Evolutionary conservation across 352 stramenopile species (phyloP), one percentile per base, ranked within the genome.

Genomic region (Peronosclerospora sorghi): DNA sequence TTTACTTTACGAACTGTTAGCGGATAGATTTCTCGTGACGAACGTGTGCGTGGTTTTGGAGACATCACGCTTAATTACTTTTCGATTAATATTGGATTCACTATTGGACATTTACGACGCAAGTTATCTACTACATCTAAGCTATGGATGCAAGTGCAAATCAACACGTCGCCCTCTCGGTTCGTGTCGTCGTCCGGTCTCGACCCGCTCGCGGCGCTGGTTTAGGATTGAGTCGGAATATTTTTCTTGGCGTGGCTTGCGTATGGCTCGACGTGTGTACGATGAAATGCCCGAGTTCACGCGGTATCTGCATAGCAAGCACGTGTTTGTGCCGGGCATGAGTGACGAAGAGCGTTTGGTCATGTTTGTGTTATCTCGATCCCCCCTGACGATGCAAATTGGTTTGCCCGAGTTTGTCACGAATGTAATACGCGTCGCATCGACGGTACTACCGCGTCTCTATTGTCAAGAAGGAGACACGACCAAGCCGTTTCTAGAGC

Each of bases 311-410:
- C 47, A 21, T 1, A n/a, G 7, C 13, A n/a, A 17, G 14, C 56
- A 41, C 6, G 28, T 71, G 8, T 83, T 83, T 39, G 51, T 56
- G 10, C 47, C 50, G n/a, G 30, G 41, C 0, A 30, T 54, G 14
- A 41, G 52, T 1, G 56, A 75, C 23, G 51, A 75, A n/a, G 54
- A 48, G 18, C 59, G 60, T 40, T 73, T 41, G 37, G 48, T 54
- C 44, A 83, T 83, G 70, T 78, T 62, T 42, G 56, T 76, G 19
- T 32, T 83, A 27, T 74, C 59, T 24, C 56, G 62, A 30, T 67
- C 78, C 43, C 65, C 67, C 8, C 53, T 34, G 14, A 9, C 21
- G 0, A 56, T 51, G 27, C 48, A 35, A 0, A 48, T 80, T 17
- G 46, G 74, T 47, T 53, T 80, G 3, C 51, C 55, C 1, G 65